Evolutionary conservation across 2,329 filamentous ascomycete genomes (phyloP).

Genomic region (Cladophialophora exuberans): DNA sequence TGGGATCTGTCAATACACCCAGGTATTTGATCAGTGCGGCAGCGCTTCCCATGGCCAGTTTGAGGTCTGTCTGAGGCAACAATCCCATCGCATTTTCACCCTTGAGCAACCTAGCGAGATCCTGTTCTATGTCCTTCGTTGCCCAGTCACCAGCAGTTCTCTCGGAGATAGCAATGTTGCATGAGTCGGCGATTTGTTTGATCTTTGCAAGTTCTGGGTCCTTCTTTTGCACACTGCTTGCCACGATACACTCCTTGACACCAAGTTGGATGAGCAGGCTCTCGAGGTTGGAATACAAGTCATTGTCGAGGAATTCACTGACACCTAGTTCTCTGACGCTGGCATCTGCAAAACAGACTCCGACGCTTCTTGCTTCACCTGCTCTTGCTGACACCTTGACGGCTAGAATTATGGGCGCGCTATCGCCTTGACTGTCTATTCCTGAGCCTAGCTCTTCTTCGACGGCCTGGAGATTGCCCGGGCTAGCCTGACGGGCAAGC

Average conservation of each 20-base stretch:
- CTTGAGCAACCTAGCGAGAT: constrained; percentile 82
- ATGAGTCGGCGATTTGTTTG: constrained; percentile 85
- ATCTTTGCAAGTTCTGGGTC: constrained; percentile 88
- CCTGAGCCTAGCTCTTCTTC: constrained; percentile 84
- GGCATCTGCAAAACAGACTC: constrained; percentile 96
- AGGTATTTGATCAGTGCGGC: constrained; percentile 94
- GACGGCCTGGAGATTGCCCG: constrained; percentile 93
- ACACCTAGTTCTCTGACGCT: constrained; percentile 94
- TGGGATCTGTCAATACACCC: constrained; percentile 82
- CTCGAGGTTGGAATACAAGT: constrained; percentile 97
- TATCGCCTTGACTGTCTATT: constrained; percentile 56
- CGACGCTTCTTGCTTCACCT: constrained; percentile 80
- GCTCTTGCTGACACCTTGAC: constrained; percentile 92
- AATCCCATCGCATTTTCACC: constrained; percentile 78
- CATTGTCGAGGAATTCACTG: constrained; percentile 98
- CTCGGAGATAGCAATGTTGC: constrained; percentile 87
- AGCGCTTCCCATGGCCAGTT: constrained; percentile 93
- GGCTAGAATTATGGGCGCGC: constrained; percentile 90
- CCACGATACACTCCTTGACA: constrained; percentile 90
- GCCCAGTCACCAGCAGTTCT: constrained; percentile 76
- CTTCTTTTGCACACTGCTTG: constrained; percentile 75
- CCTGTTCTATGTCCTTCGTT: constrained; percentile 92
- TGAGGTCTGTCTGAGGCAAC: constrained; percentile 87
- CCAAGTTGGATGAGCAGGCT: constrained; percentile 94
- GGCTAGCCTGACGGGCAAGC: constrained; percentile 86